Evolutionary conservation across 805 yeast species (phyloP).

Genomic region (Hanseniaspora clermontiae): DNA sequence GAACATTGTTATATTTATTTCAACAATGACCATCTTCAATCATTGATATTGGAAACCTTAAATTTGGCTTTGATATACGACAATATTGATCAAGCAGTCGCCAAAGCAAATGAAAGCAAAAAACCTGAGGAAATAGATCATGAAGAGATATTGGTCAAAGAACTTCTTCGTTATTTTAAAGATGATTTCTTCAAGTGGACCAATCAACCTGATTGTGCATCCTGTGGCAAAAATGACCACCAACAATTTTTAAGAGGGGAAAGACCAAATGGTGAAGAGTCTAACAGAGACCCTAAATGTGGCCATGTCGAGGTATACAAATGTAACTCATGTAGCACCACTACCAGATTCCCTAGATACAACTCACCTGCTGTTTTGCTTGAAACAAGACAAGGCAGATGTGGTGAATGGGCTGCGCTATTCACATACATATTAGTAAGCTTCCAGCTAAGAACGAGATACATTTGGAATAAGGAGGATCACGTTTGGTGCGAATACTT

Average conservation of each 20-base stretch:
- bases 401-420: slow-evolving; percentile 93
- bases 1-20: slow-evolving; percentile 9
- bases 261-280: slow-evolving; percentile 36
- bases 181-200: slow-evolving; percentile 76
- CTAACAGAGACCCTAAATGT: slow-evolving; percentile 36
- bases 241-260: slow-evolving; percentile 30
- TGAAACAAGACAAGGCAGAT: slow-evolving; percentile 57
- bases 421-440: slow-evolving; percentile 60
- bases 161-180: slow-evolving; percentile 57
- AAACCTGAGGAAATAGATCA: slow-evolving; percentile 38
- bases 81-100: slow-evolving; percentile 44
- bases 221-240: slow-evolving; percentile 35
- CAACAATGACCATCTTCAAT: not conserved
- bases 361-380: slow-evolving; percentile 53
- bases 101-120: slow-evolving; percentile 22
- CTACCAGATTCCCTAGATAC: slow-evolving; percentile 61
- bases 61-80: slow-evolving; percentile 47
- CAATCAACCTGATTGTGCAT: slow-evolving; percentile 49
- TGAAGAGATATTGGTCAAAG: slow-evolving; percentile 34
- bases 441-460: slow-evolving; percentile 52
- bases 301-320: slow-evolving; percentile 48
- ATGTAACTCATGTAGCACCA: slow-evolving; percentile 40
- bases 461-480: slow-evolving; percentile 80
- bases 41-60: slow-evolving; percentile 36
- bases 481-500: slow-evolving; percentile 95